Evolutionary conservation across 225 moss, liverwort and hornwort genomes (phyloP), one percentile per base, ranked within the genome.

Genomic region (Antitrichia curtipendula): DNA sequence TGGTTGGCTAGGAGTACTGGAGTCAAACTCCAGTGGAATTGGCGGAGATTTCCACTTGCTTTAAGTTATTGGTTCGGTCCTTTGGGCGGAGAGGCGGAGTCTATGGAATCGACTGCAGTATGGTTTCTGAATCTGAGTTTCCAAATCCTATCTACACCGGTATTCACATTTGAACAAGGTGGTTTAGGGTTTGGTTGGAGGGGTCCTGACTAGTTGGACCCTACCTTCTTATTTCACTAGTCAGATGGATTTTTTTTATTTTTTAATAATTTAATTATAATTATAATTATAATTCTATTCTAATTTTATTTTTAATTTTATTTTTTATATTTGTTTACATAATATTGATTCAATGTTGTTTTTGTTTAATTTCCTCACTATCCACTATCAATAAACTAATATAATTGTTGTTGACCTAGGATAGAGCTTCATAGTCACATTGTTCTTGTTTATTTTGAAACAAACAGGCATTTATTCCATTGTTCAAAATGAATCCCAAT

Each of bases 131-230:
- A 45, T 16, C 31, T 16, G 8, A 32, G 5, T 62, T 63, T 63
- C 18, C 34, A 34, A 34, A 32, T 63, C 5, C 5, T 32, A 10
- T 36, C 5, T 63, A 63, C 8, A 63, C 32, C 32, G 2, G 1
- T 5, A 63, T 32, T 64, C 3, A 64, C 18, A 34, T 45, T 0
- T 18, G 3, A 9, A 18, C 17, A 63, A 34, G 2, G 1, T 1
- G 1, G 2, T 63, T 65, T n/a, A n/a, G n/a, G n/a, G n/a, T n/a
- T n/a, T n/a, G n/a, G n/a, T n/a, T n/a, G n/a, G n/a, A n/a, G 20
- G 19, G 5, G 2, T 17, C 32, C 1, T 0, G 1, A 63, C 34
- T 63, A 34, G 9, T 31, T 2, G 1, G 2, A 63, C 5, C 10
- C 34, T 18, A 63, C 17, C 5, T 64, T 64, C 5, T 64, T 64